A percentile compares a stretch with the other conserved stretches of the same genome.
phyloP scores from a whole-genome alignment of 2,329 filamentous ascomycete species.

The Beauveria bassiana region DNA sequence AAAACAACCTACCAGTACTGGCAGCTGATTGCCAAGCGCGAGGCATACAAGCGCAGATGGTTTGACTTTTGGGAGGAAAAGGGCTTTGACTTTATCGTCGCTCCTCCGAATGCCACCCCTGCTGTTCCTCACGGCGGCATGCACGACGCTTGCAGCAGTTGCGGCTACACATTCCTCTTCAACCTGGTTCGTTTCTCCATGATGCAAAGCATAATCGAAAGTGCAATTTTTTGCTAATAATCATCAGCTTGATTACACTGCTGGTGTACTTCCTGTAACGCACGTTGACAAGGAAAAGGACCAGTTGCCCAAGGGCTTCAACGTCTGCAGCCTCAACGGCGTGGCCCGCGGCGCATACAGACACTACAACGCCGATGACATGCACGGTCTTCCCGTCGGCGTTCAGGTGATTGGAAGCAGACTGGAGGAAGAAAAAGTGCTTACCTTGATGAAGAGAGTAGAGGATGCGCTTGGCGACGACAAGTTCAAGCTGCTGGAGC shows the following conservation, averaged over 20 bases:
- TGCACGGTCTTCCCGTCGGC: constrained; percentile 82
- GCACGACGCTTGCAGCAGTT: constrained; percentile 76
- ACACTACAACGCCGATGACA: constrained; percentile 71
- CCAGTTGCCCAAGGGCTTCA: constrained; percentile 54
- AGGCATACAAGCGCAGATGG: constrained; percentile 70
- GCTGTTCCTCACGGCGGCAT: constrained; percentile 82
- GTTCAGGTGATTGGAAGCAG: constrained; percentile 76
- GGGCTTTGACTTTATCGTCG: constrained; percentile 69
- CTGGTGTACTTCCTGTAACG: constrained; percentile 76
- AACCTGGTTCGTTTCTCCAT: constrained; percentile 56
- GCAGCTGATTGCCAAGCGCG: constrained; percentile 69
- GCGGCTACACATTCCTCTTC: constrained; percentile 90
- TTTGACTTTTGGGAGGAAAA: constrained; percentile 77
- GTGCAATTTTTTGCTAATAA: constrained; percentile 7
- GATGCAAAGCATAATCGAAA: constrained; percentile 17
- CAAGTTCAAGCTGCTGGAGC: constrained; percentile 43
- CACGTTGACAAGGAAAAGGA: constrained; percentile 68
- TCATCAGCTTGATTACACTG: constrained; percentile 69
- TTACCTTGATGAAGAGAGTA: constrained; percentile 70
- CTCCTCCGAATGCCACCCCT: constrained; percentile 83
- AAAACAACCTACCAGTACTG: constrained; percentile 75
- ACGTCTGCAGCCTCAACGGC: constrained; percentile 61
- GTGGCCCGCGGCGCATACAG: constrained; percentile 79
- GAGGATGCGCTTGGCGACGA: constrained; percentile 62
- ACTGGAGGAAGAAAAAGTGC: constrained; percentile 80